Evolutionary conservation across 2,329 filamentous ascomycete genomes (phyloP), one percentile per base, ranked within the genome.

Genomic region (Aureobasidium musti): DNA sequence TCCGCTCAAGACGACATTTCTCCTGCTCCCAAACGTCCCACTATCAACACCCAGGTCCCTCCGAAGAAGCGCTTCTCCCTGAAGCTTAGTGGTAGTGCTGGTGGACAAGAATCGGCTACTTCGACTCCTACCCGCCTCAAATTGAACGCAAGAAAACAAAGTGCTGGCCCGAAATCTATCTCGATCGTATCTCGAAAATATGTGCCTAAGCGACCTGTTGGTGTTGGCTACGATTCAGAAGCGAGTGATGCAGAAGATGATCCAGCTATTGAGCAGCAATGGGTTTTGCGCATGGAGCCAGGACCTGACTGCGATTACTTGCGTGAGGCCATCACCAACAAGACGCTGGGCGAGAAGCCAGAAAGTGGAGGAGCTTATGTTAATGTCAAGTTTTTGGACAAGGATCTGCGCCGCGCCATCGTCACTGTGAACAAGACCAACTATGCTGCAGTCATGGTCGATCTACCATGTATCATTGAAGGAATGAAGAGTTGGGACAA

Each of bases 181-280:
- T 60, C 71, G 54, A 68, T 70, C 64, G 71, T 68, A 26, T 67
- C 68, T 26, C 21, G 52, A 4, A 71, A 71, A 71, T 85, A 87
- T 69, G 83, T 86, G 1, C 89, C 91, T 7, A 81, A 85, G 37
- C 86, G 91, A 69, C 87, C 88, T 5, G 85, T 87, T 1, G 95
- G 95, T 61, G 92, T 96, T 66, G 95, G 94, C 8, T 99, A 98
- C 78, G 95, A 99, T 76, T 97, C 93, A 3, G 95, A 98, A 77
- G 92, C 93, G 14, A 95, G 92, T 65, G 95, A 98, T 74, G 87
- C 89, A 17, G 95, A 99, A 77, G 79, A 82, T 11, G 95, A 99
- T 73, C 95, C 95, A 0, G 85, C 90, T 1, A 91, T 96, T 68
- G 94, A 98, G 77, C 90, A 94, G 73, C 89, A 96, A 70, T 91